Base-by-base conservation (phyloP, 441 rosid species). In the Aquilaria agallochum region DNA sequence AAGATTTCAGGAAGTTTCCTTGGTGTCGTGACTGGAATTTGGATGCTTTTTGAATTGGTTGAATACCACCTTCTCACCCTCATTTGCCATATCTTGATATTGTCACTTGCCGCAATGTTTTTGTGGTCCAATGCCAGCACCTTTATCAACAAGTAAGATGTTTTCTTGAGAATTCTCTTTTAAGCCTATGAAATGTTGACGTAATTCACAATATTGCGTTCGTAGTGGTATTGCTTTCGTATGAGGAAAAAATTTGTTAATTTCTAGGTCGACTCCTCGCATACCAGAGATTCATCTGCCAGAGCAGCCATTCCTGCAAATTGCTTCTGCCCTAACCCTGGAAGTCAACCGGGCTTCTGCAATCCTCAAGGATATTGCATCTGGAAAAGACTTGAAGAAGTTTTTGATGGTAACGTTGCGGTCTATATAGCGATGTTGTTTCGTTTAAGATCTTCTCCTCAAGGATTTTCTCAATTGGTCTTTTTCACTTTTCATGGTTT, bases 1-100 rank as follows among this genome's bases (percentile, higher is more conserved):
- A 89, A 87, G 68, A 67, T 84, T 0, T 85, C 99, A 14, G 91
- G 80, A 0, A 75, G 83, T 45, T 92, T 88, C 53, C 90, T 94
- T 53, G 90, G 92, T 53, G 81, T 69, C 4, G 96, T 81, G 3
- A 87, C 96, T 15, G 86, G 76, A 0, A 64, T 91, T 32, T 95
- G 99, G 99, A 78, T 87, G 60, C 76, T 95, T 55, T 95, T 91
- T 47, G 94, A 84, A 71, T 71, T 94, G 72, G 69, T 89, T 59
- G 94, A 94, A 67, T 94, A 94, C 77, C 94, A 82, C 68, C 68
- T 94, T 70, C 81, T 95, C 65, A 80, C 92, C 61, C 79, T 95
- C 12, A 72, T 85, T 56, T 86, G 95, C 76, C 97, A 95, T 77
- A 53, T 78, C 57, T 82, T 55, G 53, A 91, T 95, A 36, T 80